Evolutionary conservation across 2,329 filamentous ascomycete genomes (phyloP).

Genomic region (Emergomyces pasteurianus): DNA sequence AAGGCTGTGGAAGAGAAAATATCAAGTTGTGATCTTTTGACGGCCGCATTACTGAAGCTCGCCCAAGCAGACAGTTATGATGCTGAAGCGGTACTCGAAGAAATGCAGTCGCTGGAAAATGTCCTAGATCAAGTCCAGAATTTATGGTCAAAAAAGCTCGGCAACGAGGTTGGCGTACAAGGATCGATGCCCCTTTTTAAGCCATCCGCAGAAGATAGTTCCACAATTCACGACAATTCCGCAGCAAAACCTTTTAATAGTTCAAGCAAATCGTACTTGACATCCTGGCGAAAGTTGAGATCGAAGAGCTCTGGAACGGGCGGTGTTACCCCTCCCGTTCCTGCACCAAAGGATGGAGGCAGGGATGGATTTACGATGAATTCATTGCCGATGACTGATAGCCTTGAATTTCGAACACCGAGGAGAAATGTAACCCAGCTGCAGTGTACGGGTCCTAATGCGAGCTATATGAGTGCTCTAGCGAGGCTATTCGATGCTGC

Average conservation of each 20-base stretch:
- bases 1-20: slow-evolving; percentile 90
- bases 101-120: slow-evolving; percentile 80
- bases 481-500: slow-evolving; percentile 86
- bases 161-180: slow-evolving; percentile 83
- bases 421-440: slow-evolving; percentile 59
- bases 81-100: slow-evolving; percentile 81
- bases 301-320: slow-evolving; percentile 69
- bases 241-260: slow-evolving; percentile 43
- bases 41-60: slow-evolving; percentile 74
- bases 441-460: slow-evolving; percentile 70
- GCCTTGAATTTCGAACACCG: slow-evolving; percentile 50
- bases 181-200: slow-evolving; percentile 63
- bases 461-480: slow-evolving; percentile 81
- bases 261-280: slow-evolving; percentile 63
- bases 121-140: slow-evolving; percentile 78
- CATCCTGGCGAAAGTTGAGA: slow-evolving; percentile 80
- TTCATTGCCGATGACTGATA: slow-evolving; percentile 63
- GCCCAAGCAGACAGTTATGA: slow-evolving; percentile 76
- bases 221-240: slow-evolving; percentile 14
- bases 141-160: slow-evolving; percentile 67
- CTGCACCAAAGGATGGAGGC: slow-evolving; percentile 33
- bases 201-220: slow-evolving; percentile 42
- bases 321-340: slow-evolving; percentile 15
- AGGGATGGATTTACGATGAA: slow-evolving; percentile 56
- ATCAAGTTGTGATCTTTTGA: slow-evolving; percentile 78